phyloP scores from a whole-genome alignment of 805 yeast species.

The Lachancea waltii region DNA sequence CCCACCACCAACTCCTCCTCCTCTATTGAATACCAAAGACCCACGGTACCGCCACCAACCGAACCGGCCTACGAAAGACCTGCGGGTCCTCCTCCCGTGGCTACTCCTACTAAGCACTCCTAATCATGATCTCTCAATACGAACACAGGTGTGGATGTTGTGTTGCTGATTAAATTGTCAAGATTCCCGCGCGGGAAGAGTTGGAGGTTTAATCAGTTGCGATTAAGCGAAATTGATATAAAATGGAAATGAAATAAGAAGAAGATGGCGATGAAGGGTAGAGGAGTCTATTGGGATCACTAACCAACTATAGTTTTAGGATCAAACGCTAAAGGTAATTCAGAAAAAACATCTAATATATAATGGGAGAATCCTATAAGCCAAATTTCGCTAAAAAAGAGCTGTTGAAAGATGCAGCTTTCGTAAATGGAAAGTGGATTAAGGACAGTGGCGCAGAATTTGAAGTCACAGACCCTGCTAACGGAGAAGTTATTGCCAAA shows the following conservation, averaged over 20 bases:
- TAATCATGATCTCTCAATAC: background rate
- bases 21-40: constrained; percentile 5
- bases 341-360: background rate
- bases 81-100: constrained; percentile 4
- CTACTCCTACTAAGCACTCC: background rate
- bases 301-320: no score
- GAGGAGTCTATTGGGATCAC: no score
- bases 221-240: no score
- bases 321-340: background rate
- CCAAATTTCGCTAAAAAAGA: constrained; percentile 40
- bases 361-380: background rate
- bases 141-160: no score
- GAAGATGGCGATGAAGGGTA: no score
- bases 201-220: no score
- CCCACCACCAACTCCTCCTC: constrained; percentile 3
- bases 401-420: constrained; percentile 55
- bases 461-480: constrained; percentile 72
- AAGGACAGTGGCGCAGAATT: constrained; percentile 40
- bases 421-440: constrained; percentile 72
- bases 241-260: no score
- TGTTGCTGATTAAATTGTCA: background rate
- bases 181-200: constrained; percentile 7
- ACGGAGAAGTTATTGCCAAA: constrained; percentile 46
- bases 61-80: constrained; percentile 1
- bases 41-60: constrained; percentile 8